Base-by-base conservation (phyloP, 352 stramenopile species). In the Blastocystis sp. region DNA sequence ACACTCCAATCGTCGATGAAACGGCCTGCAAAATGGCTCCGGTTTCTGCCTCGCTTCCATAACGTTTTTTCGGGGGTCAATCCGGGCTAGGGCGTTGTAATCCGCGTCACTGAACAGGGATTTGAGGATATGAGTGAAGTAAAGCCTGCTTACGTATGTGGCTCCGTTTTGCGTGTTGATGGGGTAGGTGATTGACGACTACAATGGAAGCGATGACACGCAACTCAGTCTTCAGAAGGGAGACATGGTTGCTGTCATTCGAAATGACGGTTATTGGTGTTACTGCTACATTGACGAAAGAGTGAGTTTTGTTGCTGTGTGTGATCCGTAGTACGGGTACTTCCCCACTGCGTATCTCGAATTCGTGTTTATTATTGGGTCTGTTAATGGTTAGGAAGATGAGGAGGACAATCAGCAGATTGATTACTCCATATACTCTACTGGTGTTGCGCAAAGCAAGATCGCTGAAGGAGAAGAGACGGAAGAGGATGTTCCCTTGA, bases 311-410 rank as follows among this genome's bases (percentile, higher is more conserved):
- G 64, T 28, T 40, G 19, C 52, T 68, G 10, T 3, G 4, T 10
- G 52, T 62, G 19, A 68, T 34, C 2, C 17, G 14, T 84, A 84
- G 74, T 34, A 52, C 19, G 74, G 74, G 28, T 84, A 84, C n/a
- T 84, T 48, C 69, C 74, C 74, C 7, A 84, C 74, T 19, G 68
- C 74, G 6, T 84, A 69, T 48, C 48, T 84, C 10, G 54, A 84
- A 54, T 68, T 84, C 14, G 74, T 84, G 52, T 9, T 9, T 69
- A 38, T 11, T 7, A 19, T 19, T 19, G n/a, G 17, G 3, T 40
- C 19, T 66, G 38, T 38, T 66, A 17, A 84, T n/a, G 28, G 57
- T n/a, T 84, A 70, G 74, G 38, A 24, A 40, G 48, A 69, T 17
- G 74, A 69, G 42, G 43, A 63, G 28, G 54, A 81, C 21, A 54